Base-by-base conservation (phyloP, 192 early-diverging fungal genomes). In the Backusella psychrophila region DNA sequence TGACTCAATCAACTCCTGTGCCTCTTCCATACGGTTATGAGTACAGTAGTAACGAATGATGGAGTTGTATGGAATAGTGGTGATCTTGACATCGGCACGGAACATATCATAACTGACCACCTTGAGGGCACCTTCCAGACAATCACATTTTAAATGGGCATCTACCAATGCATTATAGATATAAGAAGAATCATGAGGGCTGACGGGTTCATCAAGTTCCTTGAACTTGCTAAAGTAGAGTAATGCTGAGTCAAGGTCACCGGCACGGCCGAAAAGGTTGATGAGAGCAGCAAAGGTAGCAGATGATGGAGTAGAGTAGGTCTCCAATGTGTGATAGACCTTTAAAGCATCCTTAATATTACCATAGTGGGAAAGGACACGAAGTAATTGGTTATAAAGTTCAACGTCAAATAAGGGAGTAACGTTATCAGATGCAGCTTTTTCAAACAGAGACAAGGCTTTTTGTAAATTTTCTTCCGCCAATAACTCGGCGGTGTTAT, bases 221-320 rank as follows among this genome's bases (percentile, higher is more conserved):
- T 72, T 70, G 63, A 78, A 83, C 15, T 69, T 79, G 15, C 72
- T 56, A 72, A 80, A 83, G 71, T 76, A 78, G 3, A 49, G 49
- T 3, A 77, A 35, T 3, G 82, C 75, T 39, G 76, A 74, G 6
- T 63, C 33, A 7, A 83, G 44, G 67, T 83, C 82, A 23, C 82
- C 79, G 23, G 75, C 78, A 66, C 79, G 79, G 4, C 82, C 82
- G 75, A 80, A 83, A 4, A 83, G 41, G 34, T 85, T 85, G 75
- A 90, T 88, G 38, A 90, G 81, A 14, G 89, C 85, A 21, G 86
- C 87, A 79, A 87, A 90, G 3, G 89, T 90, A 34, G 83, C 76
- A 11, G 85, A 80, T 52, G 85, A 86, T 26, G 87, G 85, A 75
- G 68, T 63, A 33, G 75, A 73, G 9, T 74, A 39, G 2, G 46